phyloP scores from a whole-genome alignment of 1,284 basidiomycete species.

The Clitocybe nebularis region DNA sequence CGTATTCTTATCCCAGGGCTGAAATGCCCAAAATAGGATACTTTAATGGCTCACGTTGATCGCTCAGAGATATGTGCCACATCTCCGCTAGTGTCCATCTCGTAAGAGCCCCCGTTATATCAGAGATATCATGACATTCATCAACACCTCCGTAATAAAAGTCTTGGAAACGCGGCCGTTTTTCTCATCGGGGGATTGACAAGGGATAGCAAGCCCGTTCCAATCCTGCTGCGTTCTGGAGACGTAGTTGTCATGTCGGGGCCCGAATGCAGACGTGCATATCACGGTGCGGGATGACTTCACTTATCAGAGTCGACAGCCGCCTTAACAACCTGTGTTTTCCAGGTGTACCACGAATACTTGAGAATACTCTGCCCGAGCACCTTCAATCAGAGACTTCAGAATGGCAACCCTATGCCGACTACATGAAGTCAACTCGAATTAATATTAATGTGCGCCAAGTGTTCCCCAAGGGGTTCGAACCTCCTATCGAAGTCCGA shows the following conservation, averaged over 20 bases:
- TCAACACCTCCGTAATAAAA: constrained; percentile 24
- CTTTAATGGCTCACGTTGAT: constrained; percentile 92
- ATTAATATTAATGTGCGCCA: constrained; percentile 92
- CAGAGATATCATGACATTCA: neutral
- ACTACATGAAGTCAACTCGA: constrained; percentile 63
- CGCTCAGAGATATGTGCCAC: constrained; percentile 84
- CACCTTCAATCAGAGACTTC: constrained; percentile 39
- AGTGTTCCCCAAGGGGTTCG: constrained; percentile 73
- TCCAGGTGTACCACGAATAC: constrained; percentile 80
- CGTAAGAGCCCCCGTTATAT: constrained; percentile 48
- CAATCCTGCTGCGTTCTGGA: constrained; percentile 82
- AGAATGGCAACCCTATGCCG: constrained; percentile 56
- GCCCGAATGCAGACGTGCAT: constrained; percentile 74
- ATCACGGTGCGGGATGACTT: constrained; percentile 57
- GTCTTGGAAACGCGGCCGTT: constrained; percentile 81
- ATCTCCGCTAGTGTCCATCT: constrained; percentile 87
- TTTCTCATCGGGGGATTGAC: constrained; percentile 86
- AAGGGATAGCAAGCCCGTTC: constrained; percentile 69
- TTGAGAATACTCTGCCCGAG: constrained; percentile 72
- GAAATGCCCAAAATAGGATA: too few species aligned
- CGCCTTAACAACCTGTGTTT: neutral
- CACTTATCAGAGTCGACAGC: too few species aligned
- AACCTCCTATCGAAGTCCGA: too few species aligned
- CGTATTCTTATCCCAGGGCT: neutral
- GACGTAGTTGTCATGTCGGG: constrained; percentile 93